phyloP scores from a whole-genome alignment of 495 filamentous ascomycete genomes.

The Sabuloglossum arenarium region DNA sequence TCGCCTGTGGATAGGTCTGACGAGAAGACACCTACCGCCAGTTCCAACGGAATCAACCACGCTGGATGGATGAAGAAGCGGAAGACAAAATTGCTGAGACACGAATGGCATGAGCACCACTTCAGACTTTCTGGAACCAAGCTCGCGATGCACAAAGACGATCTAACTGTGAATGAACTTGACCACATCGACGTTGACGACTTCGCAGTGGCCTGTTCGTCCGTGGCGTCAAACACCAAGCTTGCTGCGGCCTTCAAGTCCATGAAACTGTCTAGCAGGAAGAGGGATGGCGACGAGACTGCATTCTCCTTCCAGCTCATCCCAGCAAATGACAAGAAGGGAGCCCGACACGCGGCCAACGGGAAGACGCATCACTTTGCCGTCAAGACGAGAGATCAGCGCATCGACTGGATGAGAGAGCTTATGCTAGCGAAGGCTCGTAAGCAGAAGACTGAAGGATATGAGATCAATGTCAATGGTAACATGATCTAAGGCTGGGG shows the following conservation, averaged over 20 bases:
- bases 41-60: conserved; percentile 27
- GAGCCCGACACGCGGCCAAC: conserved; percentile 15
- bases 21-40: conserved; percentile 9
- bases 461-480: conserved; percentile 63
- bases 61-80: conserved; percentile 90
- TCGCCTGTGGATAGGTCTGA: background rate
- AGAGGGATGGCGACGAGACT: conserved; percentile 24
- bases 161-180: conserved; percentile 33
- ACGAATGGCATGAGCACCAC: conserved; percentile 85
- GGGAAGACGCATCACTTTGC: conserved; percentile 89
- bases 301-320: conserved; percentile 87
- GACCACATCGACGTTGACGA: conserved; percentile 88
- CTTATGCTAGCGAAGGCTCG: conserved; percentile 89
- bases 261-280: conserved; percentile 41
- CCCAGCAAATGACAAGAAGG: conserved; percentile 38
- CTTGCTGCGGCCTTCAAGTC: conserved; percentile 76
- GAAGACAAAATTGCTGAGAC: conserved; percentile 66
- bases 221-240: conserved; percentile 47
- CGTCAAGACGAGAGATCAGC: conserved; percentile 63
- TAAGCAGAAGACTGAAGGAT: conserved; percentile 64
- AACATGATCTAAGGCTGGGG: conserved; percentile 35
- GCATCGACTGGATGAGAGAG: conserved; percentile 97
- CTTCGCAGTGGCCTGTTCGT: conserved; percentile 82
- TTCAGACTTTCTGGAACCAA: conserved; percentile 70
- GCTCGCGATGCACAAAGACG: conserved; percentile 63